phyloP scores from a whole-genome alignment of 306 rosid species.

The Lathyrus oleraceus region DNA sequence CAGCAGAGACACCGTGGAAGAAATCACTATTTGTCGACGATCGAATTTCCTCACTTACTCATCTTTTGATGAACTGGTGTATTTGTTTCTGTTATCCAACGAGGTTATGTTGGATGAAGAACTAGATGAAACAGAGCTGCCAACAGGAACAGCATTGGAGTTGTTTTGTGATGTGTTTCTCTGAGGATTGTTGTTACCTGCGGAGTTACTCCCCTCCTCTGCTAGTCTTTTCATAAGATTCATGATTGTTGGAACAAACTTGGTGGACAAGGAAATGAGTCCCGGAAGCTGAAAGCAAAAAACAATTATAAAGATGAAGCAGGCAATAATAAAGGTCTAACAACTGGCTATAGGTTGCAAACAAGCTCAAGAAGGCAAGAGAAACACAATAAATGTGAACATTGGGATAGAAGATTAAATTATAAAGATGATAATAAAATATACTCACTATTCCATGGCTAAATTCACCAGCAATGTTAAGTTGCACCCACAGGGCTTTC shows the following conservation, averaged over 20 bases:
- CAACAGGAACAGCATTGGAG: conserved; percentile 42
- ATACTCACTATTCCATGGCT: conserved; percentile 81
- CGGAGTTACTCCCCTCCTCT: conserved; percentile 62
- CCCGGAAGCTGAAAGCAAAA: conserved; percentile 80
- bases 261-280: conserved; percentile 70
- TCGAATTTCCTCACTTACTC: conserved; percentile 42
- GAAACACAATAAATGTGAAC: conserved; percentile 19
- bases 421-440: conserved; percentile 12
- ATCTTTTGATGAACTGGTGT: conserved; percentile 50
- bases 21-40: conserved; percentile 18
- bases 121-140: conserved; percentile 50
- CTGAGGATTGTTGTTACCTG: conserved; percentile 52
- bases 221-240: conserved; percentile 74
- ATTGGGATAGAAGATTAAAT: background rate
- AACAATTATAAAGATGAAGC: background rate
- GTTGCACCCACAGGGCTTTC: conserved; percentile 94
- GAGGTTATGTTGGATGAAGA: conserved; percentile 66
- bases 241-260: conserved; percentile 82
- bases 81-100: conserved; percentile 41
- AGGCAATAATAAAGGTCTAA: no score
- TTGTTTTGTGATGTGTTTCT: conserved; percentile 47
- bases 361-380: conserved; percentile 22
- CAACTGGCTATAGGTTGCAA: background rate
- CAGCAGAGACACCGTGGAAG: conserved; percentile 29
- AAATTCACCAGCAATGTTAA: conserved; percentile 74